phyloP scores from a whole-genome alignment of 176 grass and related monocot species.

The Phragmites australis region DNA sequence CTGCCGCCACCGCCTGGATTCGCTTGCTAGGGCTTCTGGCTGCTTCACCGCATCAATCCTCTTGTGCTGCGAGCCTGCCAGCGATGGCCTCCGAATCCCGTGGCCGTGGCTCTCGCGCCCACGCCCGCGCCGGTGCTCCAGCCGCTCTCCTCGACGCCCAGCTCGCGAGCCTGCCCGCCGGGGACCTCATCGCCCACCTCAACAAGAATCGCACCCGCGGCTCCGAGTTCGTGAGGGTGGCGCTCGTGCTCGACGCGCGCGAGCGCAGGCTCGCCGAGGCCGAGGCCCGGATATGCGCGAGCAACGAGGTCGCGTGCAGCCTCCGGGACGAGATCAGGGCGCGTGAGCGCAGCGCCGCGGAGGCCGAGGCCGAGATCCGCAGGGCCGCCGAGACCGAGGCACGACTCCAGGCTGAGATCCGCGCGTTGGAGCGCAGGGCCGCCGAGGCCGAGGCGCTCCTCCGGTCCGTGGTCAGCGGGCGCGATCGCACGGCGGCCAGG shows the following conservation, averaged over 20 bases:
- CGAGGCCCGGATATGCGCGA: background rate
- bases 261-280: background rate
- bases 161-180: background rate
- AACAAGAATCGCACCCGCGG: too few species aligned
- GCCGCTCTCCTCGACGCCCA: background rate
- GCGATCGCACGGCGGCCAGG: background rate
- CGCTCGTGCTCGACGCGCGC: background rate
- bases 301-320: background rate
- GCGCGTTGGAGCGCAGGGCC: background rate
- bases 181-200: background rate
- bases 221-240: background rate
- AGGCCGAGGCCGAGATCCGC: background rate
- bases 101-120: background rate
- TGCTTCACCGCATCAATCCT: too few species aligned
- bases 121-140: background rate
- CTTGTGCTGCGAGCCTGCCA: background rate
- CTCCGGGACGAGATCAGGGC: background rate
- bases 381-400: background rate
- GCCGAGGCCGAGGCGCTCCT: background rate
- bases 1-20: too few species aligned
- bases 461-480: background rate
- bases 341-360: background rate
- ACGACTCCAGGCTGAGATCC: background rate
- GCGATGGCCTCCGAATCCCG: background rate
- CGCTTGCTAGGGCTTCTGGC: too few species aligned